Conservation (phyloP, 345 rosid species). For the Brassica cretica region DNA sequence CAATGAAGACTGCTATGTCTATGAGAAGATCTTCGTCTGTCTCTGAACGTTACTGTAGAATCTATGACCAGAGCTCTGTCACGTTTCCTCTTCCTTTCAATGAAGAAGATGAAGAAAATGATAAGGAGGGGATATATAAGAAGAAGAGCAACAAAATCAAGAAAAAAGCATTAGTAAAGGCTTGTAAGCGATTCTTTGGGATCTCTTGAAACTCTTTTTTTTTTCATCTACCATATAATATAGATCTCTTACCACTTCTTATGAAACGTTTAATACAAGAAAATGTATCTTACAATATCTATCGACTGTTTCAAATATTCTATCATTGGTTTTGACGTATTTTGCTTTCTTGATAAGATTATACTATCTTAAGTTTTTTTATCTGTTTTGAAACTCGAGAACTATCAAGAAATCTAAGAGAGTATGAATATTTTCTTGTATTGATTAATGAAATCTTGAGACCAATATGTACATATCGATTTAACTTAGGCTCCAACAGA, state of each 20-base stretch:
- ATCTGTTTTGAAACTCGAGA: neutral
- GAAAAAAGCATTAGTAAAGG: conserved; percentile 56
- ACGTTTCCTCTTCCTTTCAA: conserved; percentile 43
- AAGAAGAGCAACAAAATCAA: conserved; percentile 43
- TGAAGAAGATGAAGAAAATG: conserved; percentile 37
- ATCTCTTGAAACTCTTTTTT: conserved; percentile 33
- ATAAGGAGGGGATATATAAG: conserved; percentile 26
- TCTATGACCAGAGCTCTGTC: conserved; percentile 63
- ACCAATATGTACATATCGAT: neutral
- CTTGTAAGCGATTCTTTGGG: conserved; percentile 78
- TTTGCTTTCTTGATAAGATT: conserved; percentile 6
- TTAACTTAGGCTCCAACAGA: too few relatives aligned
- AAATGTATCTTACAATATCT: neutral
- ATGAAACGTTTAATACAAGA: conserved; percentile 20
- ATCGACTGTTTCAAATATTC: neutral
- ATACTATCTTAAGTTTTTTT: neutral
- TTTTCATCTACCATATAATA: conserved; percentile 17
- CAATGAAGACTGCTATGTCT: conserved; percentile 60
- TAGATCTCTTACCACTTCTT: conserved; percentile 15
- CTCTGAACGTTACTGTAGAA: conserved; percentile 74
- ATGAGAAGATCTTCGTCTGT: conserved; percentile 82
- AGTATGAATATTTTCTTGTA: neutral
- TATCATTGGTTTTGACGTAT: neutral
- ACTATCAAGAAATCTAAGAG: neutral
- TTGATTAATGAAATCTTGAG: neutral